These are phyloP conservation scores for Plasmodium reichenowi DNA, from an alignment of 169 alveolate genomes.

Conservation along the genomic window DNA sequence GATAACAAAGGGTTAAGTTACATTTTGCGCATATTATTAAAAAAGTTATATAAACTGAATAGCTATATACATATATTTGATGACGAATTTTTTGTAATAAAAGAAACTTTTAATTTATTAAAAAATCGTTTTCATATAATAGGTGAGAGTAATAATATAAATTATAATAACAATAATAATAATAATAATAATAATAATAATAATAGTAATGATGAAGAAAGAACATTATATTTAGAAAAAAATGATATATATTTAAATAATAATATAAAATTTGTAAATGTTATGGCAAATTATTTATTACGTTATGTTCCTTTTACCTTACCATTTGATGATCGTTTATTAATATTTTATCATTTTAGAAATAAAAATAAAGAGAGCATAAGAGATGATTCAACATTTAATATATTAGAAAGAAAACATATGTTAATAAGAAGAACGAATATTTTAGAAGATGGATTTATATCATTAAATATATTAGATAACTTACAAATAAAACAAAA, in stretches of 20 bases:
- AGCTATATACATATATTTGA: constrained; percentile 46
- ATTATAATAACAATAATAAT: background rate
- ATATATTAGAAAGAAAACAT: constrained; percentile 64
- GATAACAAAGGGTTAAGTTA: constrained; percentile 35
- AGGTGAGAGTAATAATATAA: constrained; percentile 44
- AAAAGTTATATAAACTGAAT: constrained; percentile 33
- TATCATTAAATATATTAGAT: constrained; percentile 77
- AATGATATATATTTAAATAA: constrained; percentile 51
- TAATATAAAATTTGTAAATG: constrained; percentile 55
- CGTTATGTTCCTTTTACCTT: constrained; percentile 74
- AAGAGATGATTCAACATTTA: constrained; percentile 62
- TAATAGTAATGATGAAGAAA: constrained; percentile 46
- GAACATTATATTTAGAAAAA: constrained; percentile 22
- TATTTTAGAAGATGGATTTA: constrained; percentile 86
- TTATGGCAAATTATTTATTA: constrained; percentile 73
- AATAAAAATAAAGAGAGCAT: constrained; percentile 73
- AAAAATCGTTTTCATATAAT: constrained; percentile 51
- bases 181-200: background rate
- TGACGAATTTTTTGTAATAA: constrained; percentile 47
- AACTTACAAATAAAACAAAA: constrained; percentile 79
- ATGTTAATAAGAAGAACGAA: constrained; percentile 83
- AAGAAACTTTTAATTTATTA: constrained; percentile 42
- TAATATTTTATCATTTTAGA: constrained; percentile 73
- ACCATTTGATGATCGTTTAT: constrained; percentile 79
- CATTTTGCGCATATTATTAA: constrained; percentile 5